Percentiles rank a stretch among this genome's conserved stretches.
Evolutionary conservation across 2,329 filamentous ascomycete genomes (phyloP).

Genomic region (Hypoxylon sp.): DNA sequence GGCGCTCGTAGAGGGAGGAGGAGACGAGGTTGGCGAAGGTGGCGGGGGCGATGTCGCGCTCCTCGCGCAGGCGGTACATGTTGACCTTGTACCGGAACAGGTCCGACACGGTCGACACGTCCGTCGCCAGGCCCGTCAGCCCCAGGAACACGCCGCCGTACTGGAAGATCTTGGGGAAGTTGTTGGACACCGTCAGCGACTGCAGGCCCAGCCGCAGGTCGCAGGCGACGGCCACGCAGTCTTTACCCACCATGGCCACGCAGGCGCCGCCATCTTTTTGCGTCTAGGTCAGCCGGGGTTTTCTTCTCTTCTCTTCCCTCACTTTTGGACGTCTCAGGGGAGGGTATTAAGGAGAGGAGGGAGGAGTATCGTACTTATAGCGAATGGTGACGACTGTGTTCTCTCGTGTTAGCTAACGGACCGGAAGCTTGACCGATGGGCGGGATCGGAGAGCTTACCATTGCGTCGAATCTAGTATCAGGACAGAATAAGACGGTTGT

Average conservation of each 20-base stretch:
- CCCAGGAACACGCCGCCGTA: constrained; percentile 96
- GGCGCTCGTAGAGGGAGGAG: constrained; percentile 88
- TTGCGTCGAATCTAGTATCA: constrained; percentile 32
- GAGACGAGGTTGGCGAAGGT: constrained; percentile 97
- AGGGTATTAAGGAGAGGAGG: constrained; percentile 17
- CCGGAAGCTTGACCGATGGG: constrained; percentile 20
- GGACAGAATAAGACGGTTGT: background rate
- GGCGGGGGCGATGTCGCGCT: constrained; percentile 91
- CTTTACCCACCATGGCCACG: constrained; percentile 99
- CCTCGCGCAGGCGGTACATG: constrained; percentile 98
- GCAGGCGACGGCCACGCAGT: constrained; percentile 99
- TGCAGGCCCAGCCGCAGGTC: constrained; percentile 97
- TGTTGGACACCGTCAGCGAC: constrained; percentile 96
- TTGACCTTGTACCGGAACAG: constrained; percentile 99
- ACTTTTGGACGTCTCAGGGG: too few species aligned
- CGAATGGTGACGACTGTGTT: constrained; percentile 90
- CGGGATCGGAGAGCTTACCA: constrained; percentile 44
- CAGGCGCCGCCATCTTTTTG: constrained; percentile 82
- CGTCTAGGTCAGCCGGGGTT: constrained; percentile 12
- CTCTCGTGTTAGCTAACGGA: constrained; percentile 46
- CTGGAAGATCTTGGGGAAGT: constrained; percentile 99
- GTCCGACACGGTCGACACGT: constrained; percentile 92
- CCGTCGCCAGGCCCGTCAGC: constrained; percentile 93
- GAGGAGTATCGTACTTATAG: constrained; percentile 76
- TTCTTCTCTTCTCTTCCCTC: too few species aligned